Evolutionary conservation across 345 rosid genomes (phyloP), one percentile per base, ranked within the genome.

Genomic region (Citrus trifoliata): DNA sequence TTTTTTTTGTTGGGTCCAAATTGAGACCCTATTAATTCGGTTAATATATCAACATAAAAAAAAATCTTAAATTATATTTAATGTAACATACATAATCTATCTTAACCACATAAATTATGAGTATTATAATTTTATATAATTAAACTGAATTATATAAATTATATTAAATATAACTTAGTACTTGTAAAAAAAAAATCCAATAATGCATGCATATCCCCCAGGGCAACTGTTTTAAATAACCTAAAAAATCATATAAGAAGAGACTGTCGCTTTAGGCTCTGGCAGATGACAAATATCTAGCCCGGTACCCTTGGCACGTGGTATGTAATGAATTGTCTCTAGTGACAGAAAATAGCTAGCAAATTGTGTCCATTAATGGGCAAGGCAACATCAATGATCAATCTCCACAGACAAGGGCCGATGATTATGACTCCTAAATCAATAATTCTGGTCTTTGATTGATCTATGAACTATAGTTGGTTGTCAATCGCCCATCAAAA

Each of bases 391-490:
- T 7, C 18, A 32, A 48, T 51, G 21, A 32, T 33, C 21, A 18
- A 33, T 33, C 2, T 56, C 30, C 6, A 32, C 64, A 21, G 64
- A 27, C n/a, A 35, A 32, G 24, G 40, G 3, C 78, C 19, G 3
- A 42, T 19, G 28, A 46, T 62, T 28, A 12, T 14, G 42, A 28
- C 46, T 25, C 37, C 25, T 27, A 60, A 7, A 37, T 59, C 77
- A 74, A 74, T 74, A 67, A 72, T 67, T 74, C 10, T 53, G 56
- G 25, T 30, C 22, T 62, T 9, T 27, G 70, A 75, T 71, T 80
- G 35, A 33, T 28, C 10, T 33, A 37, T 19, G 37, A 42, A 3
- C 61, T 10, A 46, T 46, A 38, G 53, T 33, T 32, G 58, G 30
- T 56, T 58, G 51, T 71, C 71, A 32, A 46, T 68, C 40, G 59